Evolutionary conservation across 192 early-diverging fungal species (phyloP).

Genomic region (Backusella circina): DNA sequence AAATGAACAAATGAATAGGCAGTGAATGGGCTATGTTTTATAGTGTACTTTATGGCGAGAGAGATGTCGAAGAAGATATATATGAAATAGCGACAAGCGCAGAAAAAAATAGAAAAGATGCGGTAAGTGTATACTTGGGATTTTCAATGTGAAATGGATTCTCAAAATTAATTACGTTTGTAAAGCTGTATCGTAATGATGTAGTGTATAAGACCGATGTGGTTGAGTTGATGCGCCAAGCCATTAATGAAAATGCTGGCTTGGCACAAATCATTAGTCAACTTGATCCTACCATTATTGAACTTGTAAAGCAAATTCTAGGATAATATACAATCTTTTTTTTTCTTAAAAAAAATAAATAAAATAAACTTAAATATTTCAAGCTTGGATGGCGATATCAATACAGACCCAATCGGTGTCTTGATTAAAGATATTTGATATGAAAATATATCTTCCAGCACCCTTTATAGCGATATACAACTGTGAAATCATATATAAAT

Average conservation of each 20-base stretch:
- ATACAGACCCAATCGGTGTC: too few relatives aligned
- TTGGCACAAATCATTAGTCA: constrained; percentile 35
- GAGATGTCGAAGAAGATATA: constrained; percentile 41
- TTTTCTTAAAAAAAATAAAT: not conserved
- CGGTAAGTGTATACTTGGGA: constrained; percentile 14
- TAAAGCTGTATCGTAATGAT: constrained; percentile 51
- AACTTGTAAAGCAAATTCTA: constrained; percentile 29
- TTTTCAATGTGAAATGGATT: not conserved
- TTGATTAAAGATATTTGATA: too few relatives aligned
- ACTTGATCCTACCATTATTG: constrained; percentile 41
- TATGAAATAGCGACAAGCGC: constrained; percentile 42
- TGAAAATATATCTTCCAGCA: too few relatives aligned
- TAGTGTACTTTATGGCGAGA: constrained; percentile 54
- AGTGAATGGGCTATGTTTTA: not conserved
- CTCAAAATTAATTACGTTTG: too few relatives aligned
- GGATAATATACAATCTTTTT: not conserved
- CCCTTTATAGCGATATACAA: too few relatives aligned
- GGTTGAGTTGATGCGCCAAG: constrained; percentile 46
- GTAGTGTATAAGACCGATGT: constrained; percentile 57
- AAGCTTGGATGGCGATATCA: too few relatives aligned
- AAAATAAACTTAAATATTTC: too few relatives aligned
- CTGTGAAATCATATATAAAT: too few relatives aligned
- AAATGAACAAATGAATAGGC: not conserved
- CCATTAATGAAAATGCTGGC: constrained; percentile 37
- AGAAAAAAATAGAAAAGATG: constrained; percentile 48